Conservation (phyloP, 2,329 filamentous ascomycete genomes). For the Phoma sp. region DNA sequence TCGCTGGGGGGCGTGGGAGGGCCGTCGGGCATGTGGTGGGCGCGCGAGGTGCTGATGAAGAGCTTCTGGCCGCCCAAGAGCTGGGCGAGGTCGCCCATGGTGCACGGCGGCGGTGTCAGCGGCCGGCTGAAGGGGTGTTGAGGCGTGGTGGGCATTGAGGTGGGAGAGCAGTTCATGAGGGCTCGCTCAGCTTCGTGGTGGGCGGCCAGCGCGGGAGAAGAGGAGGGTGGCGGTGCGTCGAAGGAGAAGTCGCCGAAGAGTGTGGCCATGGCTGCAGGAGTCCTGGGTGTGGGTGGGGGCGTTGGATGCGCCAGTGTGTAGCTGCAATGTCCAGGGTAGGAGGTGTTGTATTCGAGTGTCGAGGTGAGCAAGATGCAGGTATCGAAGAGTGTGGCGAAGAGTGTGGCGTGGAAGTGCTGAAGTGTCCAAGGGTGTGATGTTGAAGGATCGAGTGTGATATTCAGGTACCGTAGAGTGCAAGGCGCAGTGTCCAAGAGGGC, state of each 20-base stretch:
- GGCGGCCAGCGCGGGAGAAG: constrained; percentile 10
- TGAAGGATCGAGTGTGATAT: no score
- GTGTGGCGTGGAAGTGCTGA: no score
- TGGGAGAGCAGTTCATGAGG: constrained; percentile 44
- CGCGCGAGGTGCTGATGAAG: constrained; percentile 29
- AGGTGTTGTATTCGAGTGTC: no score
- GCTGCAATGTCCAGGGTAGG: no score
- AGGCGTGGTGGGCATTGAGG: constrained; percentile 26
- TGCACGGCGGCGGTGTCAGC: constrained; percentile 40
- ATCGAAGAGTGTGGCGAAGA: no score
- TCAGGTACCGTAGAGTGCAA: no score
- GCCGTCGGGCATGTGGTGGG: constrained; percentile 15
- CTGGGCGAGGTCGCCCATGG: constrained; percentile 45
- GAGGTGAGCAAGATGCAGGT: no score
- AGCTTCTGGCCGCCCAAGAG: constrained; percentile 44
- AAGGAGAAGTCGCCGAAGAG: constrained; percentile 52
- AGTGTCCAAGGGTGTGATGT: no score
- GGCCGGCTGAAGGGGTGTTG: constrained; percentile 20
- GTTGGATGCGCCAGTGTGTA: no score
- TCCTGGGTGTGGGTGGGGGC: no score
- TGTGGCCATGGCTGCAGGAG: constrained; percentile 6
- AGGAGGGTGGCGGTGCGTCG: constrained; percentile 41
- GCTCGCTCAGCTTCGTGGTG: constrained; percentile 37
- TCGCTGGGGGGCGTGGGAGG: constrained; percentile 38
- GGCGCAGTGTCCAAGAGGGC: no score